These are phyloP conservation scores for Irpex rosettiformis DNA, from an alignment of 1,284 basidiomycete genomes.

Conservation along the genomic window DNA sequence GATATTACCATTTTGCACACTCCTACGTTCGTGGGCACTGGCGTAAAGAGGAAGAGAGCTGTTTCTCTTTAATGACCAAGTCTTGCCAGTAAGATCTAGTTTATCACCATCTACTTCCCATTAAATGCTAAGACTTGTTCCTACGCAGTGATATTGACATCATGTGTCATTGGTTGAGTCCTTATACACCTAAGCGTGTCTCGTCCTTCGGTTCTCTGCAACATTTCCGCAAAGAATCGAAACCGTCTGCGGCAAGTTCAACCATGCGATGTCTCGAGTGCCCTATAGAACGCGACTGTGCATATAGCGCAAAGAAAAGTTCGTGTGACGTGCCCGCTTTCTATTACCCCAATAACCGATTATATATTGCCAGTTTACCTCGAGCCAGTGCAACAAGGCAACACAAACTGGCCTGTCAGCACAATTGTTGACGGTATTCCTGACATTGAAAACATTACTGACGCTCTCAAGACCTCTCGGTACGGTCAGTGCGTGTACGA, in stretches of 20 bases:
- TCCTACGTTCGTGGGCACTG: conserved; percentile 84
- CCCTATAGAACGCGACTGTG: conserved; percentile 64
- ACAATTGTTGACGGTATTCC: conserved; percentile 72
- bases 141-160: conserved; percentile 74
- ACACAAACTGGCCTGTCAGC: conserved; percentile 60
- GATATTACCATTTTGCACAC: conserved; percentile 82
- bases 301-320: conserved; percentile 86
- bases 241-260: conserved; percentile 64
- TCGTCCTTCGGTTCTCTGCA: conserved; percentile 82
- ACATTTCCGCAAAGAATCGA: conserved; percentile 73
- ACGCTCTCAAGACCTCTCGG: conserved; percentile 41
- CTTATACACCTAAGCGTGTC: conserved; percentile 58
- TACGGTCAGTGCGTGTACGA: conserved; percentile 86
- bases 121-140: neutral
- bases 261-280: conserved; percentile 75
- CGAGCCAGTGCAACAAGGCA: conserved; percentile 55
- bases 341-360: conserved; percentile 14
- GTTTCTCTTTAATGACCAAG: conserved; percentile 85
- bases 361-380: conserved; percentile 55
- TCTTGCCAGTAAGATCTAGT: conserved; percentile 65
- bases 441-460: conserved; percentile 71
- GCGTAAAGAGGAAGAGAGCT: conserved; percentile 64
- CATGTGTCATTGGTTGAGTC: conserved; percentile 72
- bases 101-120: neutral
- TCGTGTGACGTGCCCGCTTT: conserved; percentile 20